Conservation (phyloP, 306 rosid species). For the Cercis canadensis region DNA sequence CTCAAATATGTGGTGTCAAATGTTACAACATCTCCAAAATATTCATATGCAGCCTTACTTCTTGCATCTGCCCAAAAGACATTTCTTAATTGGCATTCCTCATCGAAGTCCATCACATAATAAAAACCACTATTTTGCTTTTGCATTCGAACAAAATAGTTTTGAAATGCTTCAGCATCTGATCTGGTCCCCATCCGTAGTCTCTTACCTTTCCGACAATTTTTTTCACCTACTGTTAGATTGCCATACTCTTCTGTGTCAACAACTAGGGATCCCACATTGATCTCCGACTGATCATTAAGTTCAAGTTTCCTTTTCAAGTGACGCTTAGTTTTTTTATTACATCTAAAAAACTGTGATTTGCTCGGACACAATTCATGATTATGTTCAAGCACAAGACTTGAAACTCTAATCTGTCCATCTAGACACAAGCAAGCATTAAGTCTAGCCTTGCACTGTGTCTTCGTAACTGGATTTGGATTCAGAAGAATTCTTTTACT, state of each 20-base stretch:
- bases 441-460: constrained; percentile 25
- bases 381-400: constrained; percentile 30
- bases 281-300: background rate
- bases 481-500: constrained; percentile 10
- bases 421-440: constrained; percentile 18
- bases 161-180: constrained; percentile 5
- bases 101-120: constrained; percentile 21
- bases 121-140: constrained; percentile 10
- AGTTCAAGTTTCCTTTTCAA: background rate
- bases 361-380: constrained; percentile 16
- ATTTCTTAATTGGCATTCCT: constrained; percentile 11
- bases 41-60: constrained; percentile 8
- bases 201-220: background rate
- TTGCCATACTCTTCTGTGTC: background rate
- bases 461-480: constrained; percentile 3
- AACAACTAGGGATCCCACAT: background rate
- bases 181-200: background rate
- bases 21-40: constrained; percentile 35
- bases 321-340: background rate
- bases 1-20: constrained; percentile 34
- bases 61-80: constrained; percentile 29
- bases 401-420: constrained; percentile 27
- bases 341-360: background rate
- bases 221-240: background rate
- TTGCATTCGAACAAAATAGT: constrained; percentile 22